Percentiles rank a stretch among this genome's conserved stretches.
phyloP scores from a whole-genome alignment of 345 rosid genomes.

The Luvunga scandens region DNA sequence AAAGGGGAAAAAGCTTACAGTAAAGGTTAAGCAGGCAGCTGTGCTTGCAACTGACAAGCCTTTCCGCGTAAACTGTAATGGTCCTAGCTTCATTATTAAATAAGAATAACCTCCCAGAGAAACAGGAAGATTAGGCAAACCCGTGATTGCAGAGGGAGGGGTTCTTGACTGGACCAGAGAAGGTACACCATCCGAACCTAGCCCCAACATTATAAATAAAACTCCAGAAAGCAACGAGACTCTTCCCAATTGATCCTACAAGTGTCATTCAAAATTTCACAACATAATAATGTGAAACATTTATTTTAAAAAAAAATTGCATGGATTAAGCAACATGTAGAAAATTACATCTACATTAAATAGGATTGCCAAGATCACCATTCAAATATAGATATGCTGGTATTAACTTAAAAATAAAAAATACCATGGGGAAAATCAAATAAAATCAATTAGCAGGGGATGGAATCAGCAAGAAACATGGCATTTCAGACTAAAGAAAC shows the following conservation, averaged over 20 bases:
- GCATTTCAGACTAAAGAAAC: not conserved
- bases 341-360: not conserved
- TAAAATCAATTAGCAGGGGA: not conserved
- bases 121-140: conserved; percentile 71
- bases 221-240: conserved; percentile 83
- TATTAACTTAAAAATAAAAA: not conserved
- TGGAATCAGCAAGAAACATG: not conserved
- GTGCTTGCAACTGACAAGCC: conserved; percentile 95
- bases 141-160: conserved; percentile 63
- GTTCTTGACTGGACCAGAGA: conserved; percentile 78
- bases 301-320: not conserved
- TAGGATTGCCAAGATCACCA: not conserved
- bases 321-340: not conserved
- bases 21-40: conserved; percentile 88
- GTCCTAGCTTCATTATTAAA: conserved; percentile 77
- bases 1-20: conserved; percentile 42
- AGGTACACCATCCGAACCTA: conserved; percentile 88
- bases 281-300: not conserved
- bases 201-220: conserved; percentile 71
- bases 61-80: conserved; percentile 85
- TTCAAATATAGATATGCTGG: not conserved
- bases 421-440: not conserved
- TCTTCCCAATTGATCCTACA: conserved; percentile 92
- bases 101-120: conserved; percentile 77
- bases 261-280: conserved; percentile 14